Conservation (phyloP, 345 rosid genomes). For the Melaleuca quinquenervia region DNA sequence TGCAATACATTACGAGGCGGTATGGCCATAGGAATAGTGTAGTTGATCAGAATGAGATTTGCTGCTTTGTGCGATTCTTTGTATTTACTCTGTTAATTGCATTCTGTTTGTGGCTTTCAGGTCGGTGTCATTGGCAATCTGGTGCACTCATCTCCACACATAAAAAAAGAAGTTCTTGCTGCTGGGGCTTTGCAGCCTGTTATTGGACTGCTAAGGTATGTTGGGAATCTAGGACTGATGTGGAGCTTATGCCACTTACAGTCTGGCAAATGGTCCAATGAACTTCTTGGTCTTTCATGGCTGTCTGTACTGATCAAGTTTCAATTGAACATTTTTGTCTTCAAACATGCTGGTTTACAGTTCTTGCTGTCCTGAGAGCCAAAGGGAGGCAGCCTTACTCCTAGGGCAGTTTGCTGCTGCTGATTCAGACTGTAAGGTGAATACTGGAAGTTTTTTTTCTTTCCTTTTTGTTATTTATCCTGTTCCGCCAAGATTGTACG, state of each 20-base stretch:
- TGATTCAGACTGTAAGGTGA: conserved; percentile 97
- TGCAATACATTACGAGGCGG: conserved; percentile 99
- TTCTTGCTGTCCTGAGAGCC: conserved; percentile 97
- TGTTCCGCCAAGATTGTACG: not conserved
- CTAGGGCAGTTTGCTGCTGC: conserved; percentile 99
- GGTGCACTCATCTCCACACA: conserved; percentile 93
- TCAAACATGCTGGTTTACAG: conserved; percentile 23
- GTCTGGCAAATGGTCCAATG: not conserved
- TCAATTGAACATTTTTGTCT: not conserved
- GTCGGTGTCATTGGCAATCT: conserved; percentile 59
- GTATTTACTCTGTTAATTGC: not conserved
- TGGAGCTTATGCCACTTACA: not conserved
- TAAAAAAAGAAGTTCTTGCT: conserved; percentile 88
- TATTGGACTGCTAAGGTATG: conserved; percentile 79
- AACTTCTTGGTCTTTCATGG: not conserved
- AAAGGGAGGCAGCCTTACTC: conserved; percentile 96
- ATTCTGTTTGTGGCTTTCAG: not conserved
- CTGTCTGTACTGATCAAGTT: not conserved
- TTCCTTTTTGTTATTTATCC: not conserved
- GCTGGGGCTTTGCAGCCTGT: conserved; percentile 98
- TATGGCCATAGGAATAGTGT: conserved; percentile 14
- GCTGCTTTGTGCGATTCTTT: not conserved
- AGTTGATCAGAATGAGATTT: not conserved
- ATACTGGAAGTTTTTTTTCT: not conserved
- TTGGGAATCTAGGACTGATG: not conserved